Conservation (phyloP, 768 basidiomycete genomes). For the Panaeolus cyanescens region DNA sequence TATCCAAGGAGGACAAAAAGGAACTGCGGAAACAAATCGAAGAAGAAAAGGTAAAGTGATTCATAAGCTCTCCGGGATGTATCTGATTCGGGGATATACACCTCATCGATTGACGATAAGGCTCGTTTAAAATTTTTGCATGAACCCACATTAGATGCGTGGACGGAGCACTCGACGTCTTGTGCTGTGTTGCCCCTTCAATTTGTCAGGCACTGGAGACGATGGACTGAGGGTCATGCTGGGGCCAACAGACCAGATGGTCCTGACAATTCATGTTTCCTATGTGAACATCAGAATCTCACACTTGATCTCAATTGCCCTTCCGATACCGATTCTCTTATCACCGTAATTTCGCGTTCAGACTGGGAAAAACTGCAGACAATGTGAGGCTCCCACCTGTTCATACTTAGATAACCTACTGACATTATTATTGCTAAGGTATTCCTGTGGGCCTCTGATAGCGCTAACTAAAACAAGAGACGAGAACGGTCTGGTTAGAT, state of each 20-base stretch:
- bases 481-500: slow-evolving; percentile 30
- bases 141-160: slow-evolving; percentile 34
- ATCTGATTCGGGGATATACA: neutral
- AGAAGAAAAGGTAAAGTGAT: slow-evolving; percentile 66
- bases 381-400: slow-evolving; percentile 43
- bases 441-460: slow-evolving; percentile 57
- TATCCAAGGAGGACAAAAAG: slow-evolving; percentile 61
- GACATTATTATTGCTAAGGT: slow-evolving; percentile 40
- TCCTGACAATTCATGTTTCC: slow-evolving; percentile 61
- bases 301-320: slow-evolving; percentile 65
- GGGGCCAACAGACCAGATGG: slow-evolving; percentile 57
- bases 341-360: slow-evolving; percentile 55
- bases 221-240: slow-evolving; percentile 64
- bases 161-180: slow-evolving; percentile 45
- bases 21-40: slow-evolving; percentile 68
- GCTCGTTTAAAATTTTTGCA: slow-evolving; percentile 65
- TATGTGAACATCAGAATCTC: slow-evolving; percentile 70
- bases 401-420: slow-evolving; percentile 3
- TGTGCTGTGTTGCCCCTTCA: slow-evolving; percentile 61
- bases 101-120: slow-evolving; percentile 32
- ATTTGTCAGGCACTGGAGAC: slow-evolving; percentile 70
- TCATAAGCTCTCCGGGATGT: neutral
- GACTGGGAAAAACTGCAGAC: slow-evolving; percentile 68
- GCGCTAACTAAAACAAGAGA: slow-evolving; percentile 24
- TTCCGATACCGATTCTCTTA: slow-evolving; percentile 57